A percentile compares a stretch with the other conserved stretches of the same genome.
phyloP scores from a whole-genome alignment of 2,329 filamentous ascomycete species.

The Diaporthe vexans region DNA sequence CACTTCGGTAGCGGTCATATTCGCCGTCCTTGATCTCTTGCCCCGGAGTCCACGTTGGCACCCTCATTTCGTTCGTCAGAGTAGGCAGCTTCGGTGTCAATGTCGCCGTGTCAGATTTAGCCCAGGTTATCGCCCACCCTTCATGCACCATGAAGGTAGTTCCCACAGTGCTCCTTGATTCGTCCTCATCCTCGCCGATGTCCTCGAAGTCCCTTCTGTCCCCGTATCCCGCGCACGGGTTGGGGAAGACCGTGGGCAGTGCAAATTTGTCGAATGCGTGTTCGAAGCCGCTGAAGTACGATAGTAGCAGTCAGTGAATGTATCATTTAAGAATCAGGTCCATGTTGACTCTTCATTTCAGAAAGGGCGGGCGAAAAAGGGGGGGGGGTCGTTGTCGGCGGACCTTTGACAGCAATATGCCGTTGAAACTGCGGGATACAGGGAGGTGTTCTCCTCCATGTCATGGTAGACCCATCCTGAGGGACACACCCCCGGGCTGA shows the following conservation, averaged over 20 bases:
- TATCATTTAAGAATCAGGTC: not conserved
- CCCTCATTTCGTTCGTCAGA: not conserved
- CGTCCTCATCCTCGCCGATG: not conserved
- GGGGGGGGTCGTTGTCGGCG: not conserved
- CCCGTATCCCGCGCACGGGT: not conserved
- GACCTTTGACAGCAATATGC: constrained; percentile 5
- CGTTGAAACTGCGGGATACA: not conserved
- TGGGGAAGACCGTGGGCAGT: not conserved
- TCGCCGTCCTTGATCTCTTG: not conserved
- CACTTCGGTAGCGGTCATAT: not conserved
- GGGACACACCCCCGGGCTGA: constrained; percentile 10
- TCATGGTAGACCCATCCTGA: constrained; percentile 11
- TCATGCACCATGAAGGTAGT: constrained; percentile 7
- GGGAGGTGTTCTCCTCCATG: not conserved
- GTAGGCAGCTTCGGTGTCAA: constrained; percentile 5
- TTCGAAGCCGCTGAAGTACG: not conserved
- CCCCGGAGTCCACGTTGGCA: constrained; percentile 11
- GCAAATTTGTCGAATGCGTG: not conserved
- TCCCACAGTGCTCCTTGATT: not conserved
- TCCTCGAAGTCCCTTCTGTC: not conserved
- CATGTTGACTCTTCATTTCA: too few species aligned
- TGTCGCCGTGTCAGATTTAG: constrained; percentile 8
- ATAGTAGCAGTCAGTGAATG: not conserved
- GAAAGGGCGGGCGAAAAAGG: too few species aligned
- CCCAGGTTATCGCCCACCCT: constrained; percentile 10